phyloP scores from a whole-genome alignment of 805 yeast species.

The Candida hungchunana region DNA sequence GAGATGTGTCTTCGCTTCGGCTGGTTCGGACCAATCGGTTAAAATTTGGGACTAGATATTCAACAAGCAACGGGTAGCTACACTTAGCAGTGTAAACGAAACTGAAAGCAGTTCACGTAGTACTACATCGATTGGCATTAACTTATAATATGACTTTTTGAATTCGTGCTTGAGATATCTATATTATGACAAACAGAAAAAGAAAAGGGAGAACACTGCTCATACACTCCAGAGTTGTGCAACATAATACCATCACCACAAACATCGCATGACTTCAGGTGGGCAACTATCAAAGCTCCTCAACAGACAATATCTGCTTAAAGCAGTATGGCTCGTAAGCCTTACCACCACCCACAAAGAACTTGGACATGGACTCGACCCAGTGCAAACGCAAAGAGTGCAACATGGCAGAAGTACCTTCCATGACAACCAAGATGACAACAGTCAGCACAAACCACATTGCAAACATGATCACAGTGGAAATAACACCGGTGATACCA shows the following conservation, averaged over 20 bases:
- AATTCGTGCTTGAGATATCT: no score
- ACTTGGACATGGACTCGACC: constrained; percentile 99
- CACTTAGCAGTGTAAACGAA: not conserved
- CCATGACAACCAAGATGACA: constrained; percentile 91
- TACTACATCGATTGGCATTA: no score
- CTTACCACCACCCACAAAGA: constrained; percentile 94
- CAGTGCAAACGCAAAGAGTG: constrained; percentile 98
- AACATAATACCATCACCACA: no score
- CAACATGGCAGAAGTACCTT: constrained; percentile 98
- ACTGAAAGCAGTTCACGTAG: no score
- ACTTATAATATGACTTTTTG: no score
- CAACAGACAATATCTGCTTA: constrained; percentile 18
- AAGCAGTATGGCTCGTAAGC: constrained; percentile 88
- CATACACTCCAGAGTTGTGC: no score
- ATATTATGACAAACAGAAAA: no score
- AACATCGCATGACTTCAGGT: no score
- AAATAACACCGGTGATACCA: constrained; percentile 58
- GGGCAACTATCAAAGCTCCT: constrained; percentile 1
- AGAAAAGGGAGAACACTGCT: no score
- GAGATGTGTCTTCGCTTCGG: constrained; percentile 76
- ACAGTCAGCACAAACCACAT: constrained; percentile 95
- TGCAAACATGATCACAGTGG: constrained; percentile 77
- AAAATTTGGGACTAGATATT: constrained; percentile 72
- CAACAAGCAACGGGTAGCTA: not conserved
- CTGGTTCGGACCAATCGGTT: constrained; percentile 91